Evolutionary conservation across 2,329 filamentous ascomycete species (phyloP).

Genomic region (Fusarium piperis): DNA sequence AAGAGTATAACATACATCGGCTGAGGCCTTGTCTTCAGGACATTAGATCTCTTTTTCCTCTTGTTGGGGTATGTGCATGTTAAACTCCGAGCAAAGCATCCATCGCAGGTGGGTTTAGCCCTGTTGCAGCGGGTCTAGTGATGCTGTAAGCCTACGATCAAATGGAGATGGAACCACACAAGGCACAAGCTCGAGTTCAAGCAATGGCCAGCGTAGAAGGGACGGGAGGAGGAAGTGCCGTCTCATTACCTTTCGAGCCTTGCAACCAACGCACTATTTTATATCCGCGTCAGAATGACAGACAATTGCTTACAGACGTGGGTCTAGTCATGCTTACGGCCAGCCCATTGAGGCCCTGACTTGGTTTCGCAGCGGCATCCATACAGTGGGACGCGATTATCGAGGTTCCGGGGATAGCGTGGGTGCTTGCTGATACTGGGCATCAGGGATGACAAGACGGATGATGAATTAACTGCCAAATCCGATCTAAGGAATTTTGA

Average conservation of each 20-base stretch:
- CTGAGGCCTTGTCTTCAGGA: neutral
- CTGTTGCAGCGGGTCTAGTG: slow-evolving; percentile 1
- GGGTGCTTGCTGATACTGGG: neutral
- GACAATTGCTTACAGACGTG: neutral
- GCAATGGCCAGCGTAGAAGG: neutral
- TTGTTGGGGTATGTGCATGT: neutral
- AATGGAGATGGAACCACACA: neutral
- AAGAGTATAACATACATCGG: neutral
- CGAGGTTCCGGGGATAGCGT: neutral
- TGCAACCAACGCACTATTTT: neutral
- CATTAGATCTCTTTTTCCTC: neutral
- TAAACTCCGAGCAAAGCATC: neutral
- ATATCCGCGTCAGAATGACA: neutral
- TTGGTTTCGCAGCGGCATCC: neutral
- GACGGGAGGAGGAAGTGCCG: neutral
- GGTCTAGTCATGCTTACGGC: neutral
- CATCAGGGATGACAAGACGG: neutral
- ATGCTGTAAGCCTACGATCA: neutral
- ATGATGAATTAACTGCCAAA: neutral
- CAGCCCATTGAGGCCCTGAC: neutral
- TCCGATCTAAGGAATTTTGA: neutral
- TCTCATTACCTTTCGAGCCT: neutral
- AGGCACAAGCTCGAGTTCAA: neutral
- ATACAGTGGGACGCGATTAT: neutral
- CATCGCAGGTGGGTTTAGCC: neutral